Evolutionary conservation across 106 monocot genomes (phyloP).

Genomic region (Platanthera guangdongensis): DNA sequence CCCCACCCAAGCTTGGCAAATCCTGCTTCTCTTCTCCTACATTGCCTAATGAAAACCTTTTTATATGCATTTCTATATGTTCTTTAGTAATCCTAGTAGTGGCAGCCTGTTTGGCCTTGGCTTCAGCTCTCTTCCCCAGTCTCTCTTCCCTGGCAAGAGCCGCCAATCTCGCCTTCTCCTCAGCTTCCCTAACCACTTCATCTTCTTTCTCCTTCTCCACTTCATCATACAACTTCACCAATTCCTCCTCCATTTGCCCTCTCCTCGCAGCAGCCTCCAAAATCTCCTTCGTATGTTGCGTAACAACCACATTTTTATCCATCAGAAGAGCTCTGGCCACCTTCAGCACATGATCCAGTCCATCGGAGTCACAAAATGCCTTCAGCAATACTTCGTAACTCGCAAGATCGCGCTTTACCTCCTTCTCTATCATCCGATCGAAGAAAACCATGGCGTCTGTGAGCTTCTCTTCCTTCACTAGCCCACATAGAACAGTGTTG

Average conservation of each 20-base stretch:
- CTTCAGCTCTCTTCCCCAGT: slow-evolving; percentile 67
- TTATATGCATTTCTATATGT: slow-evolving; percentile 11
- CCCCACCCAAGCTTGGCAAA: background rate
- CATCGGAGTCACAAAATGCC: slow-evolving; percentile 32
- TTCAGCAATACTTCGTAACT: slow-evolving; percentile 61
- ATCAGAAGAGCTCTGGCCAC: slow-evolving; percentile 38
- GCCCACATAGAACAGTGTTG: slow-evolving; percentile 50
- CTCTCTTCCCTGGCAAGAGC: slow-evolving; percentile 58
- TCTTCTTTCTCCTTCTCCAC: slow-evolving; percentile 70
- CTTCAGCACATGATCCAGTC: slow-evolving; percentile 48
- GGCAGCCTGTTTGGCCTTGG: slow-evolving; percentile 55
- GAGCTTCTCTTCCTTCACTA: slow-evolving; percentile 33
- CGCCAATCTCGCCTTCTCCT: slow-evolving; percentile 65
- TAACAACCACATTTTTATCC: slow-evolving; percentile 41
- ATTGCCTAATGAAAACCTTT: slow-evolving; percentile 1
- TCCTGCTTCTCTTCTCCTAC: background rate
- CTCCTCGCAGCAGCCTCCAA: slow-evolving; percentile 37
- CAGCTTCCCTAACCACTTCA: slow-evolving; percentile 44
- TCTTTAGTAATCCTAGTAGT: slow-evolving; percentile 25
- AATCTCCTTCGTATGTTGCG: slow-evolving; percentile 51
- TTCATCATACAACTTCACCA: slow-evolving; percentile 50
- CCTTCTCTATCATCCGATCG: slow-evolving; percentile 60
- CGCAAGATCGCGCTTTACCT: slow-evolving; percentile 42
- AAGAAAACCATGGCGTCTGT: slow-evolving; percentile 52
- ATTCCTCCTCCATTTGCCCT: slow-evolving; percentile 53